Conservation (phyloP, 805 yeast genomes). For the Starmerella vaccinii region DNA sequence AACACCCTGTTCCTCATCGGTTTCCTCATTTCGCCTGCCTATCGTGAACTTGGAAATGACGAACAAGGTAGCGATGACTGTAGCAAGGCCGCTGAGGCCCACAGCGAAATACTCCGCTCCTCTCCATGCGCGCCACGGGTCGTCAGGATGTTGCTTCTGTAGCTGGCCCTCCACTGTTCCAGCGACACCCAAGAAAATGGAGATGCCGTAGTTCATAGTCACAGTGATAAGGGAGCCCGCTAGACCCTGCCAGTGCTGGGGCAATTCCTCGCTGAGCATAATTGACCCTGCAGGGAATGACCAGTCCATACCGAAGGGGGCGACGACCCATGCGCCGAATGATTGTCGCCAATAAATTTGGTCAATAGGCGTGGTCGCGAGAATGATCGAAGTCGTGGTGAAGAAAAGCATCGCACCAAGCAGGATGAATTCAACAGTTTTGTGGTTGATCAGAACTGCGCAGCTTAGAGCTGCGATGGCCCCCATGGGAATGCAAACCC, state of each 20-base stretch:
- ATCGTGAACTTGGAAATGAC: neutral
- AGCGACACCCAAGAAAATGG: constrained; percentile 58
- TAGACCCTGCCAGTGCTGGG: constrained; percentile 58
- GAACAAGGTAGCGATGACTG: neutral
- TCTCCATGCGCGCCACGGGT: constrained; percentile 40
- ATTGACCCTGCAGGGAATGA: constrained; percentile 66
- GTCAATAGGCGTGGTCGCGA: constrained; percentile 45
- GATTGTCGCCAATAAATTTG: constrained; percentile 52
- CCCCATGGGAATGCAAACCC: constrained; percentile 45
- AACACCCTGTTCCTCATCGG: neutral
- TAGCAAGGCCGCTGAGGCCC: constrained; percentile 49
- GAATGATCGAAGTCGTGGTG: constrained; percentile 43
- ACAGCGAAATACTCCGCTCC: constrained; percentile 51
- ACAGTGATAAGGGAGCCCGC: constrained; percentile 67
- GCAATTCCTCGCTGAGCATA: constrained; percentile 48
- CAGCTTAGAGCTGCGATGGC: constrained; percentile 44
- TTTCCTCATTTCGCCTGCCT: neutral
- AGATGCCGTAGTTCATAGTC: constrained; percentile 58
- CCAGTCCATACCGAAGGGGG: constrained; percentile 67
- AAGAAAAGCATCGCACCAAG: constrained; percentile 45
- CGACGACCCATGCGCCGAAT: constrained; percentile 45
- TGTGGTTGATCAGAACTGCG: constrained; percentile 38
- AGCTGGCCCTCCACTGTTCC: constrained; percentile 49
- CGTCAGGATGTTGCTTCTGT: constrained; percentile 25
- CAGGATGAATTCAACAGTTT: constrained; percentile 44